Percentiles rank a stretch among this genome's conserved stretches.
Evolutionary conservation across 2,329 filamentous ascomycete species (phyloP).

Genomic region (Dactylellina leptospora): DNA sequence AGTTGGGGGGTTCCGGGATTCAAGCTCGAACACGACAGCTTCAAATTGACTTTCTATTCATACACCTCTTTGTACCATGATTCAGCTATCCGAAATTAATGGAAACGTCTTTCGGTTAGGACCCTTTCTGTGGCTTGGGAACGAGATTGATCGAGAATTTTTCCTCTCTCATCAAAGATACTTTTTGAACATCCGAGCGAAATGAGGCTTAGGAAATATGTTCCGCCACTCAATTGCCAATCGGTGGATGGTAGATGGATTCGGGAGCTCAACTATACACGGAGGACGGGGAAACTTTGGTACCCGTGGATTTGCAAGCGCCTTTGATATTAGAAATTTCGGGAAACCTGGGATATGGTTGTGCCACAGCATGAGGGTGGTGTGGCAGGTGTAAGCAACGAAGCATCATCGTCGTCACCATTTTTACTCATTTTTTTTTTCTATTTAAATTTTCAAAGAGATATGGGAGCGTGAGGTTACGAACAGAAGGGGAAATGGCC

Average conservation of each 20-base stretch:
- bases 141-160: slow-evolving; percentile 14
- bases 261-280: neutral
- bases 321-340: slow-evolving; percentile 2
- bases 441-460: too few species aligned
- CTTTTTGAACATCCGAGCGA: neutral
- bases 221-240: too few species aligned
- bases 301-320: neutral
- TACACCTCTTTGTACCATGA: slow-evolving; percentile 8
- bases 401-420: too few species aligned
- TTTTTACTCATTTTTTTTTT: too few species aligned
- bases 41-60: too few species aligned
- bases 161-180: too few species aligned
- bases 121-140: slow-evolving; percentile 32
- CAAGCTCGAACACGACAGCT: neutral
- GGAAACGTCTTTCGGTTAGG: slow-evolving; percentile 27
- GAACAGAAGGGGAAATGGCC: neutral
- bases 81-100: slow-evolving; percentile 17
- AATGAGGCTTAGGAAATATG: neutral
- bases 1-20: neutral
- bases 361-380: slow-evolving; percentile 4
- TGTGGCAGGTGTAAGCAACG: neutral
- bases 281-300: neutral
- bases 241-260: neutral
- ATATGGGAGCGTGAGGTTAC: neutral
- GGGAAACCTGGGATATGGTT: neutral